These are phyloP conservation scores for Aphanocladium album DNA, from an alignment of 2,329 filamentous ascomycete species.

Conservation along the genomic window DNA sequence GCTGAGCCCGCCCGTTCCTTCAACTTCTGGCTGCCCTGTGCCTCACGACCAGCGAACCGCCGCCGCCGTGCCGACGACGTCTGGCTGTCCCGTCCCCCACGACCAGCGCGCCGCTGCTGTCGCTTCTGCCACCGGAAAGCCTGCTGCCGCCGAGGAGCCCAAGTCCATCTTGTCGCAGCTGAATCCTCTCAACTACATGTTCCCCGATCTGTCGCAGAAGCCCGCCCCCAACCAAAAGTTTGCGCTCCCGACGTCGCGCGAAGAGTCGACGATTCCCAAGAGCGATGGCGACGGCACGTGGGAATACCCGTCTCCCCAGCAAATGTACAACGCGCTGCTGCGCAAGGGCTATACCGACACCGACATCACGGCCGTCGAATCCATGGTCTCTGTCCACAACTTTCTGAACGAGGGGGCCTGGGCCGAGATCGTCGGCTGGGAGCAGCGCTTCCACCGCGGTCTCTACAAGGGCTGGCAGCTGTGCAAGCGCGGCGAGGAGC, in stretches of 20 bases:
- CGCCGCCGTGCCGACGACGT: constrained; percentile 24
- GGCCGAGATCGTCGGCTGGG: constrained; percentile 92
- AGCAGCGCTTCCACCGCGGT: constrained; percentile 75
- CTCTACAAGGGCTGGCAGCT: constrained; percentile 66
- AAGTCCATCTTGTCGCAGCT: constrained; percentile 50
- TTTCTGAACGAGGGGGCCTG: constrained; percentile 97
- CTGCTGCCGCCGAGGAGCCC: constrained; percentile 21
- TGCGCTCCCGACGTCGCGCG: constrained; percentile 71
- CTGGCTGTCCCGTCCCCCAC: constrained; percentile 45
- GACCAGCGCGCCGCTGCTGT: constrained; percentile 20
- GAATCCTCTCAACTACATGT: constrained; percentile 91
- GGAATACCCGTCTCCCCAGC: constrained; percentile 97
- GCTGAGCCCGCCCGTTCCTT: constrained; percentile 29
- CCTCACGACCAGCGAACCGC: constrained; percentile 31
- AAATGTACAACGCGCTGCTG: constrained; percentile 98
- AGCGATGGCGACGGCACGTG: constrained; percentile 74
- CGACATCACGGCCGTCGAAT: constrained; percentile 85
- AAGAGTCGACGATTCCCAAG: constrained; percentile 86
- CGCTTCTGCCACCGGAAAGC: not conserved
- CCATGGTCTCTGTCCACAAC: constrained; percentile 97
- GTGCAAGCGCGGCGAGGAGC: constrained; percentile 69
- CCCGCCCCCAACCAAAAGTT: constrained; percentile 68
- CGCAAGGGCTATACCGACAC: constrained; percentile 96
- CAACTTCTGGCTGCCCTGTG: constrained; percentile 41
- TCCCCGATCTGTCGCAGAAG: constrained; percentile 74